phyloP scores from a whole-genome alignment of 1,139 yeast genomes.

The Yarrowia galli region DNA sequence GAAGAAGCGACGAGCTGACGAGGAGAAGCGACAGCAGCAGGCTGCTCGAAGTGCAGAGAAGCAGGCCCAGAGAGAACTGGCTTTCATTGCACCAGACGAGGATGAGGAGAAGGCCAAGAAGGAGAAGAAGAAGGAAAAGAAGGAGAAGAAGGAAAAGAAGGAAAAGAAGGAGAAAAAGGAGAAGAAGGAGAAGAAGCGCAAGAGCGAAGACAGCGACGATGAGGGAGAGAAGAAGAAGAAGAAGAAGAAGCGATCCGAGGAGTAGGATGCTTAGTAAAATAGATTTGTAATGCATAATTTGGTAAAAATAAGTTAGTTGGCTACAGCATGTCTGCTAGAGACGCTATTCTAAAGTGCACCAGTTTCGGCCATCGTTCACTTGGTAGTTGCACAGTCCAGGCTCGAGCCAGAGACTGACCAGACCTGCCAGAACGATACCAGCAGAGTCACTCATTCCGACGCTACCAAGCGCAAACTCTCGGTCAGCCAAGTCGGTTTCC shows the following conservation, averaged over 20 bases:
- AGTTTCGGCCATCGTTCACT: constrained; percentile 39
- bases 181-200: constrained; percentile 43
- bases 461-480: constrained; percentile 93
- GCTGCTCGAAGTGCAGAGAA: constrained; percentile 70
- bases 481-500: constrained; percentile 58
- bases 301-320: neutral
- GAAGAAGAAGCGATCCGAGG: constrained; percentile 35
- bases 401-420: constrained; percentile 76
- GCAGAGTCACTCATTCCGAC: constrained; percentile 91
- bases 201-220: constrained; percentile 25
- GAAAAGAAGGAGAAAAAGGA: constrained; percentile 38
- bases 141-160: constrained; percentile 45
- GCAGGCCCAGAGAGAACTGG: constrained; percentile 76
- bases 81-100: constrained; percentile 86
- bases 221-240: constrained; percentile 28
- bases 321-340: neutral
- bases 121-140: constrained; percentile 46
- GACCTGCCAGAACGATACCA: constrained; percentile 84
- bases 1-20: constrained; percentile 72
- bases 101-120: constrained; percentile 53
- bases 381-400: constrained; percentile 75
- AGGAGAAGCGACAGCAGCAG: constrained; percentile 81
- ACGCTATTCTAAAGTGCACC: constrained; percentile 16
- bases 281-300: constrained; percentile 27
- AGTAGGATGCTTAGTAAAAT: constrained; percentile 14